phyloP scores from a whole-genome alignment of 495 filamentous ascomycete genomes.

The Aspergillus sparsus region DNA sequence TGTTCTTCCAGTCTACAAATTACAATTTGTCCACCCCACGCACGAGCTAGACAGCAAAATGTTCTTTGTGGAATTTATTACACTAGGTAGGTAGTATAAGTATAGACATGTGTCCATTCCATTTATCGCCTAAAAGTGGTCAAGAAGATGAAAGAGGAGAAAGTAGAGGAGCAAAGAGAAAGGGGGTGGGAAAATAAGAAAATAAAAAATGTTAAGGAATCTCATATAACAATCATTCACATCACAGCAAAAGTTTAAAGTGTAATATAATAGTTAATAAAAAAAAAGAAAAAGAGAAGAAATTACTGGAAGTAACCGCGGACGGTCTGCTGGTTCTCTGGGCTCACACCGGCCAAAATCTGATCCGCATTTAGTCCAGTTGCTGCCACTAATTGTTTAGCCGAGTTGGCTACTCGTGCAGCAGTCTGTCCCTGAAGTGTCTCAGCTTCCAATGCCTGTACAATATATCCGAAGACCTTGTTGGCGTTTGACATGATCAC shows the following conservation, averaged over 20 bases:
- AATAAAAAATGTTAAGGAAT: conserved; percentile 6
- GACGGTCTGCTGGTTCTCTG: conserved; percentile 75
- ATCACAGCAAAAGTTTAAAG: not conserved
- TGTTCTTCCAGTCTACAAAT: not conserved
- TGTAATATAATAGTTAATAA: conserved; percentile 32
- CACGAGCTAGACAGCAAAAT: too few relatives aligned
- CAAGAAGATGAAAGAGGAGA: not conserved
- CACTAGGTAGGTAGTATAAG: not conserved
- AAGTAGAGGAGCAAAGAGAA: conserved; percentile 2
- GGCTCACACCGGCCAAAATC: conserved; percentile 67
- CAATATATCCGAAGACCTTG: conserved; percentile 79
- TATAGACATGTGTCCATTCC: too few relatives aligned
- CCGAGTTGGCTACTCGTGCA: conserved; percentile 67
- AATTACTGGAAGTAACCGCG: conserved; percentile 65
- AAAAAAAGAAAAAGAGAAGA: conserved; percentile 40
- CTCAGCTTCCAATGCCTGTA: conserved; percentile 84
- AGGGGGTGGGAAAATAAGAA: not conserved
- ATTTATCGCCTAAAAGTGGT: not conserved
- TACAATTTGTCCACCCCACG: too few relatives aligned
- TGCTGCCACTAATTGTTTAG: conserved; percentile 68
- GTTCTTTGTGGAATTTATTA: too few relatives aligned
- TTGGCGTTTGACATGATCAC: conserved; percentile 71
- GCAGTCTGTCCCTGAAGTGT: conserved; percentile 83
- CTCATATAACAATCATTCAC: conserved; percentile 4
- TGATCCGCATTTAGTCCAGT: conserved; percentile 70